Base-by-base conservation (phyloP, 768 basidiomycete species). In the Suillus spraguei region DNA sequence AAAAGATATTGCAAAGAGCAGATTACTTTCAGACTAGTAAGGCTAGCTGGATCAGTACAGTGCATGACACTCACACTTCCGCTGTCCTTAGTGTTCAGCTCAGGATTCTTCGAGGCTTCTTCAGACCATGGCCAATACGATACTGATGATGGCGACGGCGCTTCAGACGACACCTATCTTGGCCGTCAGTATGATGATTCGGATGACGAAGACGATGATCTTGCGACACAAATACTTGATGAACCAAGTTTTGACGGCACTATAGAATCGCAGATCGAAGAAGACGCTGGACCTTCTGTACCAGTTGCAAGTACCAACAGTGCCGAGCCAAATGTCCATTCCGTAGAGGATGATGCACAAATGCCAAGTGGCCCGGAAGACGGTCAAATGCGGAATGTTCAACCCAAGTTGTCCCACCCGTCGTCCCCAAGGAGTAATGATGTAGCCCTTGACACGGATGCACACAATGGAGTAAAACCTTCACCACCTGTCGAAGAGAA, bases 11-110 rank as follows among this genome's bases (percentile, higher is more conserved):
- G 8, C 78, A 81, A 66, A 77, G 94, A 63, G 85, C 88, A 5
- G 90, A 92, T 38, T 94, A 95, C 72, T 95, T 95, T 68, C 79
- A 87, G 62, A 84, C 86, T 5, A 94, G 91, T 92, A 69, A 61
- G 80, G 59, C 11, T 20, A 38, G 32, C 10, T 5, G 36, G 10
- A 14, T 39, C 24, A 22, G 9, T 33, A 32, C 49, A 68, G 20
- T 64, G 60, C 28, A 39, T n/a, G 24, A 28, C 4, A 20, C 32
- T 28, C 61, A 56, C 8, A 22, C 59, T 41, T 24, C 20, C 1
- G 5, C 1, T 20, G 6, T 32, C 16, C 28, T 36, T 50, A 92
- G 91, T 92, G 91, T 91, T 92, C 69, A 77, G 78, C 60, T 86
- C 91, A 0, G 87, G 85, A 9, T 92, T 92, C 65, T 83, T 83